These are phyloP conservation scores for Yarrowia keelungensis DNA, from an alignment of 805 yeast species.

Conservation along the genomic window DNA sequence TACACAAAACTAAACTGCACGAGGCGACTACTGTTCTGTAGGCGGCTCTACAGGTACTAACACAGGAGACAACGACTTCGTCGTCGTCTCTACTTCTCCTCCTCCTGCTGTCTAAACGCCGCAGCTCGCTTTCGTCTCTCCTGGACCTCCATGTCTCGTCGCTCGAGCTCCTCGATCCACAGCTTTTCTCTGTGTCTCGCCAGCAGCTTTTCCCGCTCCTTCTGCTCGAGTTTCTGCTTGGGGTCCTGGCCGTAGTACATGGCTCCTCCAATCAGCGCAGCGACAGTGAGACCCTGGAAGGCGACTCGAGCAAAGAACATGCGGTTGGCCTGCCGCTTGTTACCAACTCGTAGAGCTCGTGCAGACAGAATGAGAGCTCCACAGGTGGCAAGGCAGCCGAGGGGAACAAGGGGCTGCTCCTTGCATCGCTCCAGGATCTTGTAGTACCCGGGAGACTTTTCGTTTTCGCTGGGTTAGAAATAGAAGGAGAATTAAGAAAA, in stretches of 20 bases:
- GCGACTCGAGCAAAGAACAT: constrained; percentile 92
- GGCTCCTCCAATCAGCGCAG: constrained; percentile 84
- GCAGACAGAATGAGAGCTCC: constrained; percentile 85
- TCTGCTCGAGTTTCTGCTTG: constrained; percentile 49
- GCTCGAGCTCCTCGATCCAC: constrained; percentile 85
- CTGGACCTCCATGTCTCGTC: constrained; percentile 78
- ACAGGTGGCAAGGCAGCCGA: constrained; percentile 79
- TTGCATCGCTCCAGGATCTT: constrained; percentile 57
- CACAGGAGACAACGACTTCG: too few species aligned
- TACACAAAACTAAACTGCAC: constrained; percentile 29
- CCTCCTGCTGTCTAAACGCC: constrained; percentile 17
- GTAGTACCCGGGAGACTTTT: constrained; percentile 29
- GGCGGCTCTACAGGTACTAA: too few species aligned
- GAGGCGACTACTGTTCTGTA: too few species aligned
- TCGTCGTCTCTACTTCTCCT: neutral
- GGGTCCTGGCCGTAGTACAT: constrained; percentile 60
- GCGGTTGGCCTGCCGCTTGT: constrained; percentile 75
- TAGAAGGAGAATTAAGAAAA: too few species aligned
- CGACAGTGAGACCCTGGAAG: constrained; percentile 81
- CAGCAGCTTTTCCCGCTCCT: constrained; percentile 73
- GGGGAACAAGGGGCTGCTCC: constrained; percentile 88
- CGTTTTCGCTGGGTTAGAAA: constrained; percentile 28
- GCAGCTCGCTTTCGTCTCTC: constrained; percentile 73
- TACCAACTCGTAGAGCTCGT: constrained; percentile 73
- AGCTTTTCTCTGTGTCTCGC: constrained; percentile 83